phyloP scores from a whole-genome alignment of 257 asterid species.

The Rehmannia glutinosa region DNA sequence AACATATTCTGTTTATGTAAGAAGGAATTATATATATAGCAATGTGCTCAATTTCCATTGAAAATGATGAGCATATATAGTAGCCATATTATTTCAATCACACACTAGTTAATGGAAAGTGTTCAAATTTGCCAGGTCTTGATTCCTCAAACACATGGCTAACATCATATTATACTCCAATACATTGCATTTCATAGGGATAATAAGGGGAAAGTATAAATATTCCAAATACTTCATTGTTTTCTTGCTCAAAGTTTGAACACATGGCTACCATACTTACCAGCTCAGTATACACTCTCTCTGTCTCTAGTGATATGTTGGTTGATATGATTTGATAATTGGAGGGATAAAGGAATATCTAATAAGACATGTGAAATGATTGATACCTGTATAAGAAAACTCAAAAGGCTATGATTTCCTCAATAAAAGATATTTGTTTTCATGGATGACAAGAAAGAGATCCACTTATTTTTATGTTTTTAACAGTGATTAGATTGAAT shows the following conservation, averaged over 20 bases:
- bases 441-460: constrained; percentile 16
- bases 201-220: background rate
- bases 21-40: too few relatives aligned
- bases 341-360: constrained; percentile 19
- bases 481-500: constrained; percentile 32
- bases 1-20: background rate
- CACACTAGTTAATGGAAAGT: constrained; percentile 18
- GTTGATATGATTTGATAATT: constrained; percentile 15
- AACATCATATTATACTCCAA: constrained; percentile 29
- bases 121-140: constrained; percentile 25
- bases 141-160: constrained; percentile 47
- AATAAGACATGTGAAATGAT: constrained; percentile 36
- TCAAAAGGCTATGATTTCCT: constrained; percentile 6
- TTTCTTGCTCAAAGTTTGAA: constrained; percentile 5
- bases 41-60: too few relatives aligned
- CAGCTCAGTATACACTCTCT: constrained; percentile 19
- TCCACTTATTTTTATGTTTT: constrained; percentile 16
- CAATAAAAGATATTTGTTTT: background rate
- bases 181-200: constrained; percentile 15
- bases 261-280: constrained; percentile 27
- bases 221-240: too few relatives aligned
- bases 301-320: too few relatives aligned
- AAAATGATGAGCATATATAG: constrained; percentile 25
- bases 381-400: constrained; percentile 11
- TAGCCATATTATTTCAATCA: constrained; percentile 16